Base-by-base conservation (phyloP, 768 basidiomycete species). In the Kwoniella sp. region DNA sequence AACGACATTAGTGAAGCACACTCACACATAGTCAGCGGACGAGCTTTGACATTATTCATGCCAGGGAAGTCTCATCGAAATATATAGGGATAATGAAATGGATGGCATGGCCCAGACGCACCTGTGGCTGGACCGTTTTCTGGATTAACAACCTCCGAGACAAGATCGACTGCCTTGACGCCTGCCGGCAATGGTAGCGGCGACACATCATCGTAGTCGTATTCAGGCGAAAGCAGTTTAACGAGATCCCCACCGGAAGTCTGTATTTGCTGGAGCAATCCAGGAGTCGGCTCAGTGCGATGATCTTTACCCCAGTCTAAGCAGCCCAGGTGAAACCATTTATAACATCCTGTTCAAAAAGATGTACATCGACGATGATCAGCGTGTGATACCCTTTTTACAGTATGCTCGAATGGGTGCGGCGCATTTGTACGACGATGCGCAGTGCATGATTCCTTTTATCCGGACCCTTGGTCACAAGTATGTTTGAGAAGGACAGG, bases 281-380 rank as follows among this genome's bases (percentile, higher is more conserved):
- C 33, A 10, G 21, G 40, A 2, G 51, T 47, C 1, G 30, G 26
- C 17, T 15, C 15, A 17, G 13, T 52, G 12, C 46, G 40, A 24
- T 59, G 19, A n/a, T 7, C 3, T 2, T 46, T 46, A 7, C 52
- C 60, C 48, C 53, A 37, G 21, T 58, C 47, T 19, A 72, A 46
- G 48, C 71, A 72, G 6, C 57, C 53, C 15, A 58, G 17, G 37
- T 72, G 71, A 24, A 55, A 67, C 71, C 71, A 72, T 61, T 58
- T 62, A n/a, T 48, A 13, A 60, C 71, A 72, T 25, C 25, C 70
- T 72, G 52, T 13, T 13, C 5, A 33, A 7, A 13, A 19, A 22
- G 47, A 19, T 6, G 22, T 33, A 49, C 17, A 19, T 33, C 13
- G 7, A 6, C 33, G 7, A 33, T 33, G 33, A 33, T 33, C 33